These are phyloP conservation scores for Labyrinthula sp. DNA, from an alignment of 352 stramenopile genomes.

Conservation along the genomic window DNA sequence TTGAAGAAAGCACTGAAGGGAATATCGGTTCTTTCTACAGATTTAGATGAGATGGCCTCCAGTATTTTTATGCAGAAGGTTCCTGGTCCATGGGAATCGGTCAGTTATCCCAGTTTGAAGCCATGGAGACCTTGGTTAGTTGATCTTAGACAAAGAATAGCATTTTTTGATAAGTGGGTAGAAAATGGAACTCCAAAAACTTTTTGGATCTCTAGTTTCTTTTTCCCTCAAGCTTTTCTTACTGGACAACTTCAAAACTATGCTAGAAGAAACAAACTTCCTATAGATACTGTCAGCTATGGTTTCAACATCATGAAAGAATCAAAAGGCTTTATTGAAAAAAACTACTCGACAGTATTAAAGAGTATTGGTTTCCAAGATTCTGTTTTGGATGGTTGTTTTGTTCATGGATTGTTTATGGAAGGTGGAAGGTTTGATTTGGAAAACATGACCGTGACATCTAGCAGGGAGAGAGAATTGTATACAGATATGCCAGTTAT, in stretches of 20 bases:
- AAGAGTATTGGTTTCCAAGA: no score
- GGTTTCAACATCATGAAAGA: constrained; percentile 43
- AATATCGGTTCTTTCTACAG: constrained; percentile 73
- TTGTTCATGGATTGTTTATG: constrained; percentile 59
- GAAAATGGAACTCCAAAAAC: constrained; percentile 56
- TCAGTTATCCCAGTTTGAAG: constrained; percentile 41
- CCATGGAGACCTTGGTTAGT: constrained; percentile 70
- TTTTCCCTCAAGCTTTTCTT: constrained; percentile 82
- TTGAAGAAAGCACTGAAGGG: constrained; percentile 65
- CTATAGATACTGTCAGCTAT: constrained; percentile 57
- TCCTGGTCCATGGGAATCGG: constrained; percentile 50
- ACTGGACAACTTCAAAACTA: constrained; percentile 79
- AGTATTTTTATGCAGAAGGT: constrained; percentile 73
- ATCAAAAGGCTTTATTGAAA: constrained; percentile 32
- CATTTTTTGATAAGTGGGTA: constrained; percentile 72
- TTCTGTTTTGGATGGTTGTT: constrained; percentile 48
- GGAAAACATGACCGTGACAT: constrained; percentile 46
- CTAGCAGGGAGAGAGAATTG: constrained; percentile 66
- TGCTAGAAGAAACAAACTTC: constrained; percentile 62
- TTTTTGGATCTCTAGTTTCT: constrained; percentile 82
- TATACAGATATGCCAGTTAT: constrained; percentile 68
- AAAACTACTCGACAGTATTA: constrained; percentile 35
- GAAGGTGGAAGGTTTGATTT: constrained; percentile 61
- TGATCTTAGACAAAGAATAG: constrained; percentile 64
- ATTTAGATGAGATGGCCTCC: constrained; percentile 71